Base-by-base conservation (phyloP, 169 alveolate genomes). In the Eimeria falciformis region DNA sequence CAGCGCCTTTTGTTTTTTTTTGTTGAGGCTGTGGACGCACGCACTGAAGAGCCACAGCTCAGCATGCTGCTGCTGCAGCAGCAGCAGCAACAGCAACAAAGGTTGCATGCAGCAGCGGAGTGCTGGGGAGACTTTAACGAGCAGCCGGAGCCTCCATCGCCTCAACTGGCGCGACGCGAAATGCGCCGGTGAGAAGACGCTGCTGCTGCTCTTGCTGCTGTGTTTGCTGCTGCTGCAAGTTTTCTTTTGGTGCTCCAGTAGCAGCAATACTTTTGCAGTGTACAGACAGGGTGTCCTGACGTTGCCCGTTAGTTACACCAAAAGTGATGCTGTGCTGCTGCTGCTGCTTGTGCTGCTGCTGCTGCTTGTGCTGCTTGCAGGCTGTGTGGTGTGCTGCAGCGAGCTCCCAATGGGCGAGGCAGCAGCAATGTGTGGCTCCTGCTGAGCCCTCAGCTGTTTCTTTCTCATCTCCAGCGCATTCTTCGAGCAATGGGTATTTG, bases 371-470 rank as follows among this genome's bases (percentile, higher is more conserved):
- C 47, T 77, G 55, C 46, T 11, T 77, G 68, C 86, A 77, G 86
- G 68, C 47, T 77, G 45, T 77, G 86, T 47, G 86, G 86, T 37
- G 65, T 77, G 86, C 86, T 77, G 69, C 86, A 77, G 86, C 86
- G 86, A 6, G 86, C 86, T 2, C 86, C 86, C 4, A 77, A 47
- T 23, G 86, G 86, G 5, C 37, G 86, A 46, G 69, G 86, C 65
- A 47, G 86, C 86, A 77, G 68, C 86, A 77, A 47, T 46, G 47
- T 47, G 68, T 77, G 86, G 86, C 86, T 77, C 69, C 86, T 77
- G 86, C 68, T 77, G 69, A 77, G 86, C 86, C 86, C 86, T 4
- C 62, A 77, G 9, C 40, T 77, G n/a, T 77, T 77, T 25, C 27
- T 77, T 47, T 4, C 29, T 62, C 86, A 77, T 47, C 47, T 55